phyloP scores from a whole-genome alignment of 768 basidiomycete species.

The Panus rudis region DNA sequence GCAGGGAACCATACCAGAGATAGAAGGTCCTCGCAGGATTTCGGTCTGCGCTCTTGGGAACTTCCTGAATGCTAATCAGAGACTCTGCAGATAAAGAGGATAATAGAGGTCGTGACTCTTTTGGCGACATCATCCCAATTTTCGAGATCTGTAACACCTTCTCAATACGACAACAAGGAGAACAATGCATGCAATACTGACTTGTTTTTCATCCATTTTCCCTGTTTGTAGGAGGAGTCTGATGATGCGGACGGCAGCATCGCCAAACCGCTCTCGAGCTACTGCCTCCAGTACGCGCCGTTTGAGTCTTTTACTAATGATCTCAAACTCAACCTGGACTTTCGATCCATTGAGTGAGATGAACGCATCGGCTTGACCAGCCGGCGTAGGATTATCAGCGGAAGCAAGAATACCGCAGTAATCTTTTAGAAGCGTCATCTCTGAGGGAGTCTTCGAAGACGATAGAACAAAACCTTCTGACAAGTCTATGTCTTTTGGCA shows the following conservation, averaged over 20 bases:
- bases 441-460: conserved; percentile 46
- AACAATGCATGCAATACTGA: no score
- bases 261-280: conserved; percentile 76
- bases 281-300: conserved; percentile 69
- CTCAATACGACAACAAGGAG: not conserved
- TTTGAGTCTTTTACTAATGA: conserved; percentile 59
- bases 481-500: conserved; percentile 59
- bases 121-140: conserved; percentile 85
- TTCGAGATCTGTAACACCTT: conserved; percentile 72
- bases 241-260: conserved; percentile 76
- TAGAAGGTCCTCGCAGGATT: conserved; percentile 86
- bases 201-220: conserved; percentile 94
- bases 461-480: conserved; percentile 52
- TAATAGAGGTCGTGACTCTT: conserved; percentile 77
- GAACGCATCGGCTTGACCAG: conserved; percentile 64
- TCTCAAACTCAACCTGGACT: conserved; percentile 75
- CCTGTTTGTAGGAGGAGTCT: conserved; percentile 73
- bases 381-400: conserved; percentile 75
- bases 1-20: conserved; percentile 57
- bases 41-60: conserved; percentile 85
- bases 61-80: conserved; percentile 86
- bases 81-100: conserved; percentile 74
- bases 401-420: conserved; percentile 76
- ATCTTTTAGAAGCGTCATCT: conserved; percentile 60
- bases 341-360: conserved; percentile 64